Percentiles rank a stretch among this genome's conserved stretches.
Evolutionary conservation across 1,284 basidiomycete species (phyloP).

Genomic region (Sporisorium graminicola): DNA sequence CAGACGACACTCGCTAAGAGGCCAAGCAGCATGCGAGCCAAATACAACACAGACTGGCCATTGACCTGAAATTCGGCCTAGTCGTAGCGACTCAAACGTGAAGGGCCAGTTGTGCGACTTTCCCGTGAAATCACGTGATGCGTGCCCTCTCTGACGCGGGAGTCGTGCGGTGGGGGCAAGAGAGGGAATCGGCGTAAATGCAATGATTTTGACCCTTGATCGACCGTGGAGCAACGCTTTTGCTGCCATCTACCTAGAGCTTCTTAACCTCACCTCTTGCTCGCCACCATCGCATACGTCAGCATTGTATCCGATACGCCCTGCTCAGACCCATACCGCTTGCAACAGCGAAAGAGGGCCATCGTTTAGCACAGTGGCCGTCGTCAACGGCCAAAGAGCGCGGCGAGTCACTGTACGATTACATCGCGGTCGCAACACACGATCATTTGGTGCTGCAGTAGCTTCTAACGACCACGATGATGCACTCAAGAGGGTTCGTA

Average conservation of each 20-base stretch:
- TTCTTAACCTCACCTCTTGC: neutral
- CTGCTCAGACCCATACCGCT: neutral
- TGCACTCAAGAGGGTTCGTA: slow-evolving; percentile 50
- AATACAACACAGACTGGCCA: too few relatives aligned
- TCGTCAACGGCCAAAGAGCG: neutral
- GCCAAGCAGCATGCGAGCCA: too few relatives aligned
- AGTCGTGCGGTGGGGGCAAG: slow-evolving; percentile 31
- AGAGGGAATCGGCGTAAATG: slow-evolving; percentile 4
- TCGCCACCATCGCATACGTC: neutral
- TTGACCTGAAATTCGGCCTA: too few relatives aligned
- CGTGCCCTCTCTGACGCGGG: slow-evolving; percentile 13
- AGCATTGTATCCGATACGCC: neutral
- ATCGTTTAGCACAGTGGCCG: neutral
- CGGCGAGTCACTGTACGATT: neutral
- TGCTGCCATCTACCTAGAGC: neutral
- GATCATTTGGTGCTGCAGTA: neutral
- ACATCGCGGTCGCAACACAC: too few relatives aligned
- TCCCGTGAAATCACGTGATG: slow-evolving; percentile 35
- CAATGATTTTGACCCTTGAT: too few relatives aligned
- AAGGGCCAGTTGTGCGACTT: neutral
- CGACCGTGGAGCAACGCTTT: neutral
- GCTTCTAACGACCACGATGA: slow-evolving; percentile 25
- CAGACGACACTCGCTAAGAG: too few relatives aligned
- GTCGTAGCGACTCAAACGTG: neutral
- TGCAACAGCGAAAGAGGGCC: neutral